Evolutionary conservation across 306 rosid species (phyloP).

Genomic region (Medicago truncatula): DNA sequence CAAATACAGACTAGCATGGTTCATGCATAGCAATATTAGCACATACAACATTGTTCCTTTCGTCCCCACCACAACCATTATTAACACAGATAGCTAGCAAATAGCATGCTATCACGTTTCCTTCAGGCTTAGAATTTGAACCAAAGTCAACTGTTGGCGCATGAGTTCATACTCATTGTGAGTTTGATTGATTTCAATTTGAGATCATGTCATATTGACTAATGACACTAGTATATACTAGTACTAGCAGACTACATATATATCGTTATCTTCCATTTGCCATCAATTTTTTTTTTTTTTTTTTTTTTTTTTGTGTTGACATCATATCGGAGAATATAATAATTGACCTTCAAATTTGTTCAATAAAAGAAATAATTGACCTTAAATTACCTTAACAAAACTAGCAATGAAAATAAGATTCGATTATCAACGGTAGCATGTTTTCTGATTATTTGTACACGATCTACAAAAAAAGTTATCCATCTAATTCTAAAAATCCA

Average conservation of each 20-base stretch:
- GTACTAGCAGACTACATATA: neutral
- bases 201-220: conserved; percentile 5
- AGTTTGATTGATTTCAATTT: neutral
- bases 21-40: too few relatives aligned
- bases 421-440: too few relatives aligned
- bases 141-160: conserved; percentile 35
- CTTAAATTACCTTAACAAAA: neutral
- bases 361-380: neutral
- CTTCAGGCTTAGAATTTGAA: neutral
- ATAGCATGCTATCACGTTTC: conserved; percentile 35
- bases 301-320: neutral
- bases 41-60: neutral
- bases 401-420: neutral
- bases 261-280: neutral
- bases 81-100: neutral
- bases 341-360: neutral
- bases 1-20: too few relatives aligned
- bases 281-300: neutral
- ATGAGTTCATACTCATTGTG: conserved; percentile 4
- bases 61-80: conserved; percentile 17
- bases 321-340: neutral
- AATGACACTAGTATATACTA: neutral
- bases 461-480: too few relatives aligned
- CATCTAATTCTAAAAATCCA: too few relatives aligned
- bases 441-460: too few relatives aligned